A percentile compares a stretch with the other conserved stretches of the same genome.
These are phyloP conservation scores for Fragaria vesca DNA, from an alignment of 306 rosid species.

Conservation along the genomic window DNA sequence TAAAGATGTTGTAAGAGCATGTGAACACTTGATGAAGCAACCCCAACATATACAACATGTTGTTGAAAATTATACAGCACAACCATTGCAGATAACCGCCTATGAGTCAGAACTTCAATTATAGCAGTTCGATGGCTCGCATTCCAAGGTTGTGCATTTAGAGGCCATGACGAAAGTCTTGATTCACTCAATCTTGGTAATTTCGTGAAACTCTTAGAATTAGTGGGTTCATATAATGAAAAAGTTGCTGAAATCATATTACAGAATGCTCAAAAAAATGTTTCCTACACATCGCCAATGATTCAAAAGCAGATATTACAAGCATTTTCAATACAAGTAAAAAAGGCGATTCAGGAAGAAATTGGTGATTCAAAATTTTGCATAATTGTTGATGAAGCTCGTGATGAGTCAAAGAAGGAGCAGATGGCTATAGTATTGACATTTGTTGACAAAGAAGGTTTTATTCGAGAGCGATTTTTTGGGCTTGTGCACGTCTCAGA, in stretches of 20 bases:
- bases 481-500: not conserved
- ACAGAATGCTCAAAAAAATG: not conserved
- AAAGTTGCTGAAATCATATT: not conserved
- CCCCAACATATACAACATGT: not conserved
- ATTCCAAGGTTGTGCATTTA: constrained; percentile 4
- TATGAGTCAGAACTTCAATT: not conserved
- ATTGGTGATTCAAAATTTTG: too few relatives aligned
- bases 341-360: not conserved
- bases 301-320: not conserved
- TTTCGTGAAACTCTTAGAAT: not conserved
- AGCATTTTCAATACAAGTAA: not conserved
- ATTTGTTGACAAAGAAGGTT: constrained; percentile 4
- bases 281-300: not conserved
- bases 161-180: not conserved
- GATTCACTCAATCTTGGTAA: not conserved
- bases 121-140: not conserved
- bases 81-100: not conserved
- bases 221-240: not conserved
- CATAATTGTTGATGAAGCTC: not conserved
- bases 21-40: not conserved
- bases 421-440: not conserved
- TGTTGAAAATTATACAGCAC: not conserved
- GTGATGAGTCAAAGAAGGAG: not conserved
- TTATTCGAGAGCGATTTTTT: not conserved
- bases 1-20: too few relatives aligned